Evolutionary conservation across 2,329 filamentous ascomycete species (phyloP).

Genomic region (Davidsoniella neocaledoniae): DNA sequence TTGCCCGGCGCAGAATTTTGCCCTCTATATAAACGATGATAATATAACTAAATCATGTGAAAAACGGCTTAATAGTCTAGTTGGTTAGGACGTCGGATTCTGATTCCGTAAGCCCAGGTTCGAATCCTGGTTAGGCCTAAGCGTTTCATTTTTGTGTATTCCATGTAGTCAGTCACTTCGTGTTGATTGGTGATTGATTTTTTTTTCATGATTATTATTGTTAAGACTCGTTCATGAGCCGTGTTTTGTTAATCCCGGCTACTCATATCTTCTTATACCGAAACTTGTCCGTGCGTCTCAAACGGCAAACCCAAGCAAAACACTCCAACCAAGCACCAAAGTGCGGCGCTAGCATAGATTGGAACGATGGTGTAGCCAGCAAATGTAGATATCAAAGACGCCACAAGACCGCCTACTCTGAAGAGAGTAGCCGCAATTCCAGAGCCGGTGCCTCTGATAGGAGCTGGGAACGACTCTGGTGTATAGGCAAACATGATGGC

Average conservation of each 20-base stretch:
- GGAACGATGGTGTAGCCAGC: constrained; percentile 26
- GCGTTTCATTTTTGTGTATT: not conserved
- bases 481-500: constrained; percentile 27
- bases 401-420: constrained; percentile 23
- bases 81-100: constrained; percentile 6
- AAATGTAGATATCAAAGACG: constrained; percentile 27
- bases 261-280: not conserved
- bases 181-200: no score
- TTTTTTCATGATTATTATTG: no score
- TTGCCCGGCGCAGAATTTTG: no score
- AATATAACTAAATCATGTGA: no score
- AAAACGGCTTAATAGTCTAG: constrained; percentile 10
- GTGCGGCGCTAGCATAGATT: constrained; percentile 27
- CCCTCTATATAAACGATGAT: no score
- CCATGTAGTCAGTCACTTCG: no score
- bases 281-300: constrained; percentile 24
- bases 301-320: constrained; percentile 27
- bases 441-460: constrained; percentile 35
- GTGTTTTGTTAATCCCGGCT: no score
- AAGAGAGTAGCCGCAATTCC: constrained; percentile 26
- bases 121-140: constrained; percentile 12
- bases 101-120: constrained; percentile 11
- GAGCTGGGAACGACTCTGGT: constrained; percentile 39
- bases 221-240: no score
- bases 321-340: constrained; percentile 27